Conservation (phyloP, 129 eudicot species). For the Saposhnikovia divaricata region DNA sequence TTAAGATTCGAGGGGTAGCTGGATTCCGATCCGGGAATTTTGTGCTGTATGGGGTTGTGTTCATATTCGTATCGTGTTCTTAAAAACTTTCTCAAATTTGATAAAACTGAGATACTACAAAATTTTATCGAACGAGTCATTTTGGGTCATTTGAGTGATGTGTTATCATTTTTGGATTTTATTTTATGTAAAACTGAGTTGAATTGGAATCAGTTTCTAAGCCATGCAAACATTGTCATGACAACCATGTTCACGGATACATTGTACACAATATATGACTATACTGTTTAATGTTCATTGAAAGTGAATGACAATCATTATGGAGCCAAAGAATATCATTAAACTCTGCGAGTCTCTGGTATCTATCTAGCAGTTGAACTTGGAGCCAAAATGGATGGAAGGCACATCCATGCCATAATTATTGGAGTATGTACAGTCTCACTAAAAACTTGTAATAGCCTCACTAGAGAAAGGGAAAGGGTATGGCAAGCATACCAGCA, state of each 20-base stretch:
- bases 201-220: not conserved
- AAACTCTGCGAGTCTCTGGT: not conserved
- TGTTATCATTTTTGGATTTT: not conserved
- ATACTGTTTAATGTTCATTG: not conserved
- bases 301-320: not conserved
- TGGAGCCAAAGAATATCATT: not conserved
- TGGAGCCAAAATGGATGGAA: not conserved
- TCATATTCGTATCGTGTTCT: no score
- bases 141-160: not conserved
- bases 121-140: no score
- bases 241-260: not conserved
- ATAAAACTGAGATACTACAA: no score
- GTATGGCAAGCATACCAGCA: conserved; percentile 84
- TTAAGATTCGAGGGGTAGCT: not conserved
- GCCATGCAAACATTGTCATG: not conserved
- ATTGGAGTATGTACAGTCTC: not conserved
- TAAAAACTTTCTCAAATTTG: no score
- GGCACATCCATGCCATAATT: not conserved
- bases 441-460: conserved; percentile 43
- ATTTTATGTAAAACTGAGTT: not conserved
- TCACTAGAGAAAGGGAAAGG: conserved; percentile 79
- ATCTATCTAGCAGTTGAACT: conserved; percentile 1
- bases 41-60: no score
- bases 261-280: not conserved
- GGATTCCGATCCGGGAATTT: not conserved